phyloP scores from a whole-genome alignment of 176 grass and related monocot genomes.

The Aegilops speltoides region DNA sequence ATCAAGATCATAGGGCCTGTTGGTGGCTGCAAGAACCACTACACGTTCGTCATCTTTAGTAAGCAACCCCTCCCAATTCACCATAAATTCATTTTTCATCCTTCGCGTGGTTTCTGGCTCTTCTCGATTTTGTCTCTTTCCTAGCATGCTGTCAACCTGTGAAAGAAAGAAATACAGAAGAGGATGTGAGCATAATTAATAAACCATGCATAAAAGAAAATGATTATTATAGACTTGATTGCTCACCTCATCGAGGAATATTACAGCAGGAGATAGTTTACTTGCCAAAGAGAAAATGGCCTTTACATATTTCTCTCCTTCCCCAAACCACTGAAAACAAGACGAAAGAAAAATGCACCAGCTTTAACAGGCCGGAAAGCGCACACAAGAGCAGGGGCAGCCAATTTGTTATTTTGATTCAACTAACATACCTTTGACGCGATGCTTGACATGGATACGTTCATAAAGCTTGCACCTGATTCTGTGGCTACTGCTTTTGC shows the following conservation, averaged over 20 bases:
- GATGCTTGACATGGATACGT: constrained; percentile 84
- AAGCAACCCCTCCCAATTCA: constrained; percentile 76
- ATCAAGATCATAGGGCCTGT: constrained; percentile 86
- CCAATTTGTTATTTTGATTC: constrained; percentile 1
- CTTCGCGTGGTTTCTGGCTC: constrained; percentile 53
- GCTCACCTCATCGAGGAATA: constrained; percentile 85
- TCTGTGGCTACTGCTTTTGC: constrained; percentile 91
- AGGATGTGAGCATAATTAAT: not conserved
- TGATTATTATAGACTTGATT: not conserved
- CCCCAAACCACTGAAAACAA: constrained; percentile 58
- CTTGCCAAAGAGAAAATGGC: constrained; percentile 85
- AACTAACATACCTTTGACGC: constrained; percentile 58
- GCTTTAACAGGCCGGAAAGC: not conserved
- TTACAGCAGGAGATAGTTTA: constrained; percentile 76
- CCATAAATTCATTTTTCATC: constrained; percentile 93
- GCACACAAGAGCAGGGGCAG: not conserved
- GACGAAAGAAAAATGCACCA: not conserved
- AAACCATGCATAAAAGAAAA: not conserved
- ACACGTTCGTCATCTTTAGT: constrained; percentile 77
- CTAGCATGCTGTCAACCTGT: constrained; percentile 88
- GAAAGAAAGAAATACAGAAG: not conserved
- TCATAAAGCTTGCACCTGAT: constrained; percentile 89
- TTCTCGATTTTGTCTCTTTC: constrained; percentile 46
- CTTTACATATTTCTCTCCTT: constrained; percentile 82
- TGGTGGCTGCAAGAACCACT: constrained; percentile 83